Evolutionary conservation across 768 basidiomycete species (phyloP).

Genomic region (Suillus alpinus): DNA sequence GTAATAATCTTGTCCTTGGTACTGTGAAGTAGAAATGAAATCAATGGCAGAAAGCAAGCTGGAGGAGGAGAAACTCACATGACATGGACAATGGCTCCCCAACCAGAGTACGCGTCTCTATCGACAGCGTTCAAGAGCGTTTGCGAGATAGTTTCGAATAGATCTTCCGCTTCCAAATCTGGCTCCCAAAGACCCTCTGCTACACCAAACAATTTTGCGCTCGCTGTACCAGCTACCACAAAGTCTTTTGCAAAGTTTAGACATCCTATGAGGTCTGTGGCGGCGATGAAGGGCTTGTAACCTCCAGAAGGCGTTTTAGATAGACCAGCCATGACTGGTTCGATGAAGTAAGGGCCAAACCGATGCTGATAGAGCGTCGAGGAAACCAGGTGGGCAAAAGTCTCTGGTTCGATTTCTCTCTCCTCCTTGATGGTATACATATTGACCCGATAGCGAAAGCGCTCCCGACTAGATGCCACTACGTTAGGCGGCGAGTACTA

Average conservation of each 20-base stretch:
- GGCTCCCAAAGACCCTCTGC: conserved; percentile 99
- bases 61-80: conserved; percentile 58
- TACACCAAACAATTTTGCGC: conserved; percentile 90
- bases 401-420: conserved; percentile 92
- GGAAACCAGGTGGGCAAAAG: conserved; percentile 92
- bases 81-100: conserved; percentile 94
- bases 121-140: conserved; percentile 94
- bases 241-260: conserved; percentile 96
- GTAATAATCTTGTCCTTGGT: conserved; percentile 77
- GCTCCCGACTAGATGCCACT: conserved; percentile 62
- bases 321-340: conserved; percentile 94
- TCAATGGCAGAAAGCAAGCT: conserved; percentile 9
- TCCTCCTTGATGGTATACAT: conserved; percentile 99
- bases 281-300: conserved; percentile 90
- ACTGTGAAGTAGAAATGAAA: conserved; percentile 32
- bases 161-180: conserved; percentile 90
- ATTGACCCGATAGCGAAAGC: conserved; percentile 91
- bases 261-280: conserved; percentile 92
- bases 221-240: conserved; percentile 92
- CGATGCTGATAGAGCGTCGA: conserved; percentile 94
- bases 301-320: conserved; percentile 68
- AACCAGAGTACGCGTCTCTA: conserved; percentile 94
- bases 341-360: conserved; percentile 95
- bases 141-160: conserved; percentile 98
- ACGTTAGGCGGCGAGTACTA: conserved; percentile 4